A percentile compares a stretch with the other conserved stretches of the same genome.
phyloP scores from a whole-genome alignment of 1,284 basidiomycete species.

The Ganoderma lingzhi region DNA sequence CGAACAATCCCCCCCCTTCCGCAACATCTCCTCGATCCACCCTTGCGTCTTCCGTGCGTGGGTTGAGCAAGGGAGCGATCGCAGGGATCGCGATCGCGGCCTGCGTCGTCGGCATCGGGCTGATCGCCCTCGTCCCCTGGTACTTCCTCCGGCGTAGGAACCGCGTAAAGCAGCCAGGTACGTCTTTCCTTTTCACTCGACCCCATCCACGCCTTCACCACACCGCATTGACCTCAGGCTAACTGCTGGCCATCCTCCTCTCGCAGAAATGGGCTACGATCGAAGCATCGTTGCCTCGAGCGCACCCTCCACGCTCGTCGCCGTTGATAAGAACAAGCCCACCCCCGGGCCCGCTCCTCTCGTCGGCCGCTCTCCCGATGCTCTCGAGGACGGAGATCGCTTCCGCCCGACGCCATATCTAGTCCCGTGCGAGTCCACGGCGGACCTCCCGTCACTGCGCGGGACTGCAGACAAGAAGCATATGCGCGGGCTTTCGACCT shows the following conservation, averaged over 20 bases:
- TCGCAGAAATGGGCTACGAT: neutral
- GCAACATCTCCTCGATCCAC: neutral
- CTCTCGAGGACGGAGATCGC: neutral
- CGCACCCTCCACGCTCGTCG: conserved; percentile 17
- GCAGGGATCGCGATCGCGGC: neutral
- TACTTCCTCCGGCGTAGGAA: neutral
- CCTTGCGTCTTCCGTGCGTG: neutral
- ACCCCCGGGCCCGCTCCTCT: conserved; percentile 30
- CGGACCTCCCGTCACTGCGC: neutral
- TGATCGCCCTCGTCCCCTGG: neutral
- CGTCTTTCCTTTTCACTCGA: neutral
- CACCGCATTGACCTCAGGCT: too few relatives aligned
- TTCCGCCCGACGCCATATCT: neutral
- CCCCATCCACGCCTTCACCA: too few relatives aligned
- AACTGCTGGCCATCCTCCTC: too few relatives aligned
- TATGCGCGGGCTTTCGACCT: neutral
- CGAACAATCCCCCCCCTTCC: neutral
- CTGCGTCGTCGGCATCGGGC: neutral
- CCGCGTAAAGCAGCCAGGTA: neutral
- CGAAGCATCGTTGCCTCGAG: neutral
- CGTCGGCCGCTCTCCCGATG: conserved; percentile 18
- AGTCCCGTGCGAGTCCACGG: neutral
- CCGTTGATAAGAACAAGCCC: conserved; percentile 35
- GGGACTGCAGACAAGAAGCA: neutral
- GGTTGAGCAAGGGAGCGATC: conserved; percentile 1